Base-by-base conservation (phyloP, 148 eudicot genomes). In the Heliamphora exappendiculata region DNA sequence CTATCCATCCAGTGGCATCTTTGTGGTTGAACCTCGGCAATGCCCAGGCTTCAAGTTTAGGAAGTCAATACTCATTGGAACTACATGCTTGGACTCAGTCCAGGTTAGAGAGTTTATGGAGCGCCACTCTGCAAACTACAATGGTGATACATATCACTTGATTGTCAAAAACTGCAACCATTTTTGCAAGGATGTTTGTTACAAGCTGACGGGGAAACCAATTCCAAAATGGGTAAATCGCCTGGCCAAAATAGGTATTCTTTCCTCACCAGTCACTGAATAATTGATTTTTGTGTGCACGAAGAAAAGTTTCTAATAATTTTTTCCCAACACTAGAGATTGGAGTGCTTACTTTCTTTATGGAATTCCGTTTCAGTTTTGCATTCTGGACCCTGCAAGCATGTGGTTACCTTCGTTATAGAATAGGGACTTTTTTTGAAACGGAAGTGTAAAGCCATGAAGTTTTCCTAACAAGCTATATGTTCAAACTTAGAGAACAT, bases 171-270 rank as follows among this genome's bases (percentile, higher is more conserved):
- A 93, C 75, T 93, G 98, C 81, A 93, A 93, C 78, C 98, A 93
- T 77, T 93, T 91, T 78, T 93, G 94, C 89, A 89, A 90, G 78
- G 98, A 93, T 58, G 80, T 90, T 50, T 91, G 97, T 79, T 77
- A 85, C 83, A 82, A 85, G 79, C 81, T 93, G 42, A 89, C 96
- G 0, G 92, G 90, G 77, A 91, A 93, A 80, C 79, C 81, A 47
- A 93, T 93, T 75, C 98, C 98, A 1, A 84, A 84, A 77, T 93
- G 98, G 98, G 96, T 93, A 0, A 93, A 93, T 76, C 92, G 98
- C 76, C 88, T 93, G 34, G 98, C 98, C 26, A 84, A 89, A 81
- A 72, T 93, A 81, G 98, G 98, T 91, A 82, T 24, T 44, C 13
- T 80, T 67, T 62, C 44, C 71, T 81, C 73, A 33, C 67, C 58